Percentiles rank a stretch among this genome's conserved stretches.
Evolutionary conservation across 2,329 filamentous ascomycete genomes (phyloP).

Genomic region (Verticillium klebahnii): DNA sequence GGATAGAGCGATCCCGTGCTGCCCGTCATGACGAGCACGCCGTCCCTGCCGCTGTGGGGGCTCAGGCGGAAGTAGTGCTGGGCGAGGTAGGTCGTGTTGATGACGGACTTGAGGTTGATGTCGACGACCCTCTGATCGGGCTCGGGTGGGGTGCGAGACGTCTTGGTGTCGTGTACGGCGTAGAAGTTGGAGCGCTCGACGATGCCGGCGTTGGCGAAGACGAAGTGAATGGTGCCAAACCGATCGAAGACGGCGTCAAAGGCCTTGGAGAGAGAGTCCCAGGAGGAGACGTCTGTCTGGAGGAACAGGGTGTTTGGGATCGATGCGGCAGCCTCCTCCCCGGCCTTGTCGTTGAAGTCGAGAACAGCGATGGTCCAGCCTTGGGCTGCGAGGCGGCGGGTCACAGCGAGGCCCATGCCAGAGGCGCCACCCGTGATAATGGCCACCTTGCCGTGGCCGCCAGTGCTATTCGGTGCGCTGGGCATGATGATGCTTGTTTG

Average conservation of each 20-base stretch:
- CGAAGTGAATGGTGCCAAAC: constrained; percentile 35
- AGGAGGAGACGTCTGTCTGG: constrained; percentile 12
- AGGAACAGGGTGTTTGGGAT: constrained; percentile 2
- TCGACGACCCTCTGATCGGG: constrained; percentile 20
- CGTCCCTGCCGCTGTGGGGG: constrained; percentile 13
- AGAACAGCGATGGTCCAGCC: constrained; percentile 14
- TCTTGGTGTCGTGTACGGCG: constrained; percentile 3
- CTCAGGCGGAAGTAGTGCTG: constrained; percentile 32
- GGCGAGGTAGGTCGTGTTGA: constrained; percentile 27
- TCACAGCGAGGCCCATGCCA: constrained; percentile 17
- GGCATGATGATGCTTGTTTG: background rate
- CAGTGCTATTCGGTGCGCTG: background rate
- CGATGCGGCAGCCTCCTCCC: constrained; percentile 2
- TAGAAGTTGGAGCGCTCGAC: constrained; percentile 37
- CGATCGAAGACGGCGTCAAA: constrained; percentile 32
- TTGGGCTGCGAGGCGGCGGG: constrained; percentile 11
- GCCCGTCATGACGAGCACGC: constrained; percentile 21
- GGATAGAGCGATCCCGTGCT: constrained; percentile 23
- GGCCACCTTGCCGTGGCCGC: constrained; percentile 9
- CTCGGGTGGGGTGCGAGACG: constrained; percentile 13
- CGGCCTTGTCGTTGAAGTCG: constrained; percentile 15
- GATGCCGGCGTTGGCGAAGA: constrained; percentile 44
- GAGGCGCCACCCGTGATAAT: constrained; percentile 15
- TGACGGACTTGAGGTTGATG: constrained; percentile 25
- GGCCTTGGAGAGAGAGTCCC: constrained; percentile 13